Base-by-base conservation (phyloP, 2,329 filamentous ascomycete genomes). In the Trichoderma sp. region DNA sequence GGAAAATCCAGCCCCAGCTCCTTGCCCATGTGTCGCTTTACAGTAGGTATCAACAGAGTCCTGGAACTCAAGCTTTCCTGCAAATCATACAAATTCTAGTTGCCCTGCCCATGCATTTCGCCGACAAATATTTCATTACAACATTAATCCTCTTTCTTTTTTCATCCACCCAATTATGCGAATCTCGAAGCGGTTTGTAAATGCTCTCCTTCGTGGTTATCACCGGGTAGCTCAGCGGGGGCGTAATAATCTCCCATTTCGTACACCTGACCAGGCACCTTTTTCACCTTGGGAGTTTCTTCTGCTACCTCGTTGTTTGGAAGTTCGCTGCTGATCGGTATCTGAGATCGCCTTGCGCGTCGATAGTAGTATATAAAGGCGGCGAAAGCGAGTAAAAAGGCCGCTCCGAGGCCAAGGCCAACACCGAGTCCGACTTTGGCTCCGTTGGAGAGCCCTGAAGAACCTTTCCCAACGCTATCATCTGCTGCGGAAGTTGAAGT, bases 401-500 rank as follows among this genome's bases (percentile, higher is more conserved):
- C 72, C 0, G 58, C 72, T 6, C 58, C 68, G 6, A 73, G 20
- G 0, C 70, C 63, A 0, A 71, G 68, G 3, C 74, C 75, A 0
- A 71, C 73, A 3, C 75, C 74, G 2, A 76, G 71, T 8, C 75
- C 75, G 2, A 74, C 70, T 15, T 75, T 68, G 7, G 74, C 75
- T 13, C 74, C 74, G 6, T 58, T 71, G 1, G 74, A 76, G 6
- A 76, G 30, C 1, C 71, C 65, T 2, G 36, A 28, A n/a, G 23
- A 61, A n/a, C 26, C 36, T n/a, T 47, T 23, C 8, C 57, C n/a
- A 0, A 6, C 2, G 23, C 2, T 15, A 17, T 50, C 32, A 11
- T 32, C 20, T 20, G 66, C 20, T n/a, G 30, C 28, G 23, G 66
- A 69, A n/a, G 55, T 50, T 28, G 55, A 26, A 13, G 66, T 47